phyloP scores from a whole-genome alignment of 495 filamentous ascomycete species.

The Penicillium crystallinum region DNA sequence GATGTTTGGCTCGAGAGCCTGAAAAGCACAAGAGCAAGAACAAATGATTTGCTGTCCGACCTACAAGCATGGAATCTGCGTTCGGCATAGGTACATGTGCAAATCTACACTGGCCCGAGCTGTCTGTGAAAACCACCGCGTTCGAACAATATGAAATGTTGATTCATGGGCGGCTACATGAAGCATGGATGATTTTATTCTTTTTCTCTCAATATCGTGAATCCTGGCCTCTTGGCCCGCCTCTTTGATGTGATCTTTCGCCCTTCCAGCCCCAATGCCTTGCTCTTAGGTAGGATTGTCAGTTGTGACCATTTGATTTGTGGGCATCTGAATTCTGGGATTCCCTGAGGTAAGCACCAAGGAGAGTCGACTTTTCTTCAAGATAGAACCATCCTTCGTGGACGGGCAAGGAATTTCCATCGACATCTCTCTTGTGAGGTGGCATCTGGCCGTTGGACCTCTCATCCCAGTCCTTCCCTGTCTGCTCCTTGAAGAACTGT shows the following conservation, averaged over 20 bases:
- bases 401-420: conserved; percentile 23
- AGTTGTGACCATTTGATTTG: not conserved
- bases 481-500: conserved; percentile 52
- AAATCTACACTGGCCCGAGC: no score
- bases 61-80: not conserved
- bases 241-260: not conserved
- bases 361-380: conserved; percentile 14
- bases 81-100: not conserved
- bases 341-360: conserved; percentile 20
- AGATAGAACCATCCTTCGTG: conserved; percentile 34
- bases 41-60: no score
- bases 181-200: no score
- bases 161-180: not conserved
- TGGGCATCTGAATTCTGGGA: not conserved
- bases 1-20: no score
- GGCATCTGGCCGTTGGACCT: conserved; percentile 23
- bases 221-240: no score
- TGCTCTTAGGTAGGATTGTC: not conserved
- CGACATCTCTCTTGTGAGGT: conserved; percentile 12
- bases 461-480: conserved; percentile 52
- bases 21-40: no score
- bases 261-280: not conserved
- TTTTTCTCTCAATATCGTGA: no score
- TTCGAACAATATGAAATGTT: not conserved
- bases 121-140: no score